Conservation (phyloP, 2,329 filamentous ascomycete species). For the Myriangium duriaei region DNA sequence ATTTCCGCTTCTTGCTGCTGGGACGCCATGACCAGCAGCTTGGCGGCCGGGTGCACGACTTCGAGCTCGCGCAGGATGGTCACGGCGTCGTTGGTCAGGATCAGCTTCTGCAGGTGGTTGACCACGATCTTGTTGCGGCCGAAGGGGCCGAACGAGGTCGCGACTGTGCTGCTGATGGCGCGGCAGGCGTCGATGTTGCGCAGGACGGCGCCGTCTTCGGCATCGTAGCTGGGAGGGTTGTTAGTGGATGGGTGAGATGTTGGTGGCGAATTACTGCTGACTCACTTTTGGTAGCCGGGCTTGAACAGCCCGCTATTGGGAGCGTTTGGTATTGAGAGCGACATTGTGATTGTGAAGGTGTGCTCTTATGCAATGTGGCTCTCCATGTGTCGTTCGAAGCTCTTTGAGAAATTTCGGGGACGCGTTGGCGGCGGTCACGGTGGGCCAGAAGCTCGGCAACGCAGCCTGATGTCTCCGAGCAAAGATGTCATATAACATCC, state of each 20-base stretch:
- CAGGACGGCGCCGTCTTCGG: slow-evolving; percentile 95
- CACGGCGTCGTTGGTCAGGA: slow-evolving; percentile 91
- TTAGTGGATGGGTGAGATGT: slow-evolving; percentile 13
- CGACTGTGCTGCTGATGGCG: slow-evolving; percentile 87
- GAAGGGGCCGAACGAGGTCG: slow-evolving; percentile 92
- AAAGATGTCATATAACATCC: too few species aligned
- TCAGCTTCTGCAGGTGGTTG: slow-evolving; percentile 99
- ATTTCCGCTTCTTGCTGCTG: slow-evolving; percentile 99
- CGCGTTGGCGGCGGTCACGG: slow-evolving; percentile 4
- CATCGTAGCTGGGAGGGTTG: slow-evolving; percentile 64
- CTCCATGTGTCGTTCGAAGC: neutral
- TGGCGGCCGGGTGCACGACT: slow-evolving; percentile 94
- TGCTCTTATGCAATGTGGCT: too few species aligned
- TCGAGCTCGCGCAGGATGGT: slow-evolving; percentile 96
- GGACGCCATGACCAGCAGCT: slow-evolving; percentile 94
- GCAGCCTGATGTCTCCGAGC: slow-evolving; percentile 1
- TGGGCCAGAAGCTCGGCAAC: slow-evolving; percentile 2
- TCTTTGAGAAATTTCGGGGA: slow-evolving; percentile 7
- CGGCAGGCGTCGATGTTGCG: slow-evolving; percentile 98
- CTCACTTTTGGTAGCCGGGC: slow-evolving; percentile 87
- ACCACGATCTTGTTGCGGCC: slow-evolving; percentile 99
- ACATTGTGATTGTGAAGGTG: slow-evolving; percentile 50
- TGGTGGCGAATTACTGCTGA: slow-evolving; percentile 15
- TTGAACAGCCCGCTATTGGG: slow-evolving; percentile 93
- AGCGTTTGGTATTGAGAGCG: slow-evolving; percentile 86